Evolutionary conservation across 495 filamentous ascomycete species (phyloP).

Genomic region (Tuber melanosporum): DNA sequence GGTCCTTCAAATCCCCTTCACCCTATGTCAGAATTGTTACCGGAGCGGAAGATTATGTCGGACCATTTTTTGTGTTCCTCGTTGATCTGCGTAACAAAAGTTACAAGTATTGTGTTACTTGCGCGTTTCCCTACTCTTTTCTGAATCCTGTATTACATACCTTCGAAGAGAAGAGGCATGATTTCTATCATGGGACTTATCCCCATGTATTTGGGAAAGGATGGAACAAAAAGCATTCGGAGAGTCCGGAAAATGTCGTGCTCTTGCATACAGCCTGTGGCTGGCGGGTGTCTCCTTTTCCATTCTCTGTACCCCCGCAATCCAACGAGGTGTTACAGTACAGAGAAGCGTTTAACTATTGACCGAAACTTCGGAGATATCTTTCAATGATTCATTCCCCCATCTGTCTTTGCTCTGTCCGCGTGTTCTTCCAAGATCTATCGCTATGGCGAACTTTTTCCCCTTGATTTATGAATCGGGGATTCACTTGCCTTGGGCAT

Average conservation of each 20-base stretch:
- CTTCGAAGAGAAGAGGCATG: background rate
- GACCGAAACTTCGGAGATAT: conserved; percentile 10
- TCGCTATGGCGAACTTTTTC: background rate
- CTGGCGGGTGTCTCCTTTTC: conserved; percentile 21
- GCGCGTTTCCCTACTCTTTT: background rate
- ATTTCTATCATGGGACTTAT: background rate
- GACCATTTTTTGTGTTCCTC: background rate
- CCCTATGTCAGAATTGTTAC: background rate
- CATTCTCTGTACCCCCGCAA: conserved; percentile 10
- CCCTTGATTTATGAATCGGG: background rate
- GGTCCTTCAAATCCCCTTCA: background rate
- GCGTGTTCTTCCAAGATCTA: background rate
- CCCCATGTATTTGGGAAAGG: background rate
- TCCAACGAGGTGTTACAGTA: conserved; percentile 10
- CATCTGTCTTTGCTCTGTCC: background rate
- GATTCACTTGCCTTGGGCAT: conserved; percentile 6
- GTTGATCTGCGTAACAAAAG: background rate
- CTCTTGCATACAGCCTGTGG: conserved; percentile 26
- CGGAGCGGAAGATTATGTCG: background rate
- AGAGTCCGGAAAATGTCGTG: background rate
- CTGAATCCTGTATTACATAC: background rate
- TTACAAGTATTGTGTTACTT: background rate
- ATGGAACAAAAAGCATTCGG: background rate
- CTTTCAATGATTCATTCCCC: background rate
- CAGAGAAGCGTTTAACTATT: background rate